phyloP scores from a whole-genome alignment of 2,329 filamentous ascomycete genomes.

The Aspergillus quadricinctus region DNA sequence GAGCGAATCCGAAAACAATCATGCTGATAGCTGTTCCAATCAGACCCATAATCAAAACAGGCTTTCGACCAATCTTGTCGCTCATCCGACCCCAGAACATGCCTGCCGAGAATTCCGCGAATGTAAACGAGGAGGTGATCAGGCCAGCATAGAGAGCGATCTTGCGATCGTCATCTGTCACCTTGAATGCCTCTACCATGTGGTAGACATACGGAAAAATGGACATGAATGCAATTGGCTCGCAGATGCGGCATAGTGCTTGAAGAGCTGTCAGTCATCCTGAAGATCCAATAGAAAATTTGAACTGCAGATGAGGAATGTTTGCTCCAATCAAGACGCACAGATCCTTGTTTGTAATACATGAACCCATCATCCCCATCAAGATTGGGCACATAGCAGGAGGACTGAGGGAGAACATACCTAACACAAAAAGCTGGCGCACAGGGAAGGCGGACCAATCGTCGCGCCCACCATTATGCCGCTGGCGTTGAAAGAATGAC shows the following conservation, averaged over 20 bases:
- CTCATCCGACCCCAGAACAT: slow-evolving; percentile 91
- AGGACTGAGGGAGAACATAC: slow-evolving; percentile 31
- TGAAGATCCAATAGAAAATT: not conserved
- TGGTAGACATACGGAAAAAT: slow-evolving; percentile 98
- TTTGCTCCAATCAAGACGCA: not conserved
- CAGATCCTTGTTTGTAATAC: slow-evolving; percentile 5
- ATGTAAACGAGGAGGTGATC: slow-evolving; percentile 93
- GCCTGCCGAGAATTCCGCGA: slow-evolving; percentile 90
- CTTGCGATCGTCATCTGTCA: slow-evolving; percentile 71
- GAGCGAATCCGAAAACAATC: slow-evolving; percentile 84
- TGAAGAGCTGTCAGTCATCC: slow-evolving; percentile 15
- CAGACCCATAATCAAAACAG: slow-evolving; percentile 83
- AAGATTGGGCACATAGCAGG: slow-evolving; percentile 18
- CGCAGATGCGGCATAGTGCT: slow-evolving; percentile 94
- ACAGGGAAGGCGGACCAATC: slow-evolving; percentile 50
- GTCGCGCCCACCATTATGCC: slow-evolving; percentile 24
- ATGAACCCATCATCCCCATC: not conserved
- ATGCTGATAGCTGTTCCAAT: slow-evolving; percentile 90
- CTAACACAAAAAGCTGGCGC: slow-evolving; percentile 51
- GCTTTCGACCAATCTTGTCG: slow-evolving; percentile 87
- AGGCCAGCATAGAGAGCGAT: slow-evolving; percentile 92
- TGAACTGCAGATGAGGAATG: not conserved
- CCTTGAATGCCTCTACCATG: slow-evolving; percentile 90
- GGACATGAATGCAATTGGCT: slow-evolving; percentile 99
- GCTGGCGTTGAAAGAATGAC: slow-evolving; percentile 29